phyloP scores from a whole-genome alignment of 2,329 filamentous ascomycete genomes.

The Lasiodiplodia theobromae region DNA sequence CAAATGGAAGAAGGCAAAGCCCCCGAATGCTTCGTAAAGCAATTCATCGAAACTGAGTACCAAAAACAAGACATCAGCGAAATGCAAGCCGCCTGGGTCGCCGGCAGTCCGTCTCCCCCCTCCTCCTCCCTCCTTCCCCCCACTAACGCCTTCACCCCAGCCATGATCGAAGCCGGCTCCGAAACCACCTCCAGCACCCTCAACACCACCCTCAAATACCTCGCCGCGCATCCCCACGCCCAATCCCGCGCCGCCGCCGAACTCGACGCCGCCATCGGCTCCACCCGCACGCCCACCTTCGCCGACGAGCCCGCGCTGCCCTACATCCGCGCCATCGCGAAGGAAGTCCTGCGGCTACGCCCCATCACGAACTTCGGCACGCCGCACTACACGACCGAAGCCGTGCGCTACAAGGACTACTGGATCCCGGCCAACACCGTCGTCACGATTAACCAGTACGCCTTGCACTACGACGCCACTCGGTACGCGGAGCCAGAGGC shows the following conservation, averaged over 20 bases:
- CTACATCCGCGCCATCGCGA: slow-evolving; percentile 39
- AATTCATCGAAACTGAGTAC: slow-evolving; percentile 43
- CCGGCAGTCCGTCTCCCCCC: slow-evolving; percentile 37
- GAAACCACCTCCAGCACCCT: slow-evolving; percentile 40
- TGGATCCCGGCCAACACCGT: slow-evolving; percentile 46
- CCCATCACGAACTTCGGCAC: slow-evolving; percentile 38
- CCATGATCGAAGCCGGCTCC: slow-evolving; percentile 41
- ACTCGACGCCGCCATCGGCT: slow-evolving; percentile 40
- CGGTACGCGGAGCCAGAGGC: slow-evolving; percentile 37
- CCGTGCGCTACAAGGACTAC: slow-evolving; percentile 43
- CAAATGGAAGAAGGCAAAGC: slow-evolving; percentile 43
- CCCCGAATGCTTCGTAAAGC: slow-evolving; percentile 46
- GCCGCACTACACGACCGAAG: slow-evolving; percentile 37
- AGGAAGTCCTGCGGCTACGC: slow-evolving; percentile 42
- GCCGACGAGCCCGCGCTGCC: slow-evolving; percentile 39
- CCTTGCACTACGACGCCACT: slow-evolving; percentile 38
- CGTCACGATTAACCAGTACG: slow-evolving; percentile 46
- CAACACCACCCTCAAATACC: slow-evolving; percentile 38
- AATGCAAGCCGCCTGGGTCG: slow-evolving; percentile 45
- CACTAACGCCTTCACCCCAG: slow-evolving; percentile 2
- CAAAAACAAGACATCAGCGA: slow-evolving; percentile 49
- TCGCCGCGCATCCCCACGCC: slow-evolving; percentile 38
- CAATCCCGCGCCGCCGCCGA: slow-evolving; percentile 37
- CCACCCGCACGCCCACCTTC: slow-evolving; percentile 38
- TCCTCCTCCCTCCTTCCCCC: not conserved